phyloP scores from a whole-genome alignment of 352 stramenopile genomes.

The Pythium phragmiticola region DNA sequence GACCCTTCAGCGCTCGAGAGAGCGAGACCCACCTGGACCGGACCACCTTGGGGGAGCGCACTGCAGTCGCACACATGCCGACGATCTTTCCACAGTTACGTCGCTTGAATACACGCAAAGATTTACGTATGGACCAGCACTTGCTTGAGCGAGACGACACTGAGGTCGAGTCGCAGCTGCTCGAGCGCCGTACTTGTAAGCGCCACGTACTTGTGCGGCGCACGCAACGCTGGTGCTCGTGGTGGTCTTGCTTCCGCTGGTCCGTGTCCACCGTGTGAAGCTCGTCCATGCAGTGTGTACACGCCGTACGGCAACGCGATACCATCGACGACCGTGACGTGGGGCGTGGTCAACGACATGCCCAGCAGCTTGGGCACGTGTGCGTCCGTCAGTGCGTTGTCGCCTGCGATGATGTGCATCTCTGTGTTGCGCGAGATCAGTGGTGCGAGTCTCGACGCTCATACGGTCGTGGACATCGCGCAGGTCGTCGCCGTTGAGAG shows the following conservation, averaged over 20 bases:
- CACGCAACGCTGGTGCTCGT: too few species aligned
- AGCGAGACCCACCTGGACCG: constrained; percentile 89
- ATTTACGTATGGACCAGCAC: too few species aligned
- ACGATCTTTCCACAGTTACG: too few species aligned
- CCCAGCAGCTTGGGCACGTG: too few species aligned
- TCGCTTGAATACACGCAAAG: too few species aligned
- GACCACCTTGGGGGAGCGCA: constrained; percentile 68
- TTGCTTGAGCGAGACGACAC: too few species aligned
- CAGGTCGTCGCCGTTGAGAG: too few species aligned
- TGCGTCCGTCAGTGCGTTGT: constrained; percentile 72
- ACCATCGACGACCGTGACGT: constrained; percentile 21
- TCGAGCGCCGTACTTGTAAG: constrained; percentile 74
- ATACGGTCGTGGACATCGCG: too few species aligned
- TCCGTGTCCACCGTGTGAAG: constrained; percentile 28
- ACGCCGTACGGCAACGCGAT: constrained; percentile 35
- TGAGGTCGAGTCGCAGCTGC: constrained; percentile 33
- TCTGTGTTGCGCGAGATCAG: too few species aligned
- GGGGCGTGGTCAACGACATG: too few species aligned
- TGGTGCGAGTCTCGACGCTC: too few species aligned
- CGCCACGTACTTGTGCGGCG: constrained; percentile 27
- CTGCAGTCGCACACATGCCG: constrained; percentile 86
- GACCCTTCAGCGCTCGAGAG: constrained; percentile 87
- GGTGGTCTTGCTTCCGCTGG: not conserved
- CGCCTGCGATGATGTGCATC: constrained; percentile 86
- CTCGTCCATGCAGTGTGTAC: constrained; percentile 46